Evolutionary conservation across 2,329 filamentous ascomycete species (phyloP), one percentile per base, ranked within the genome.

Genomic region (Pseudogymnoascus sp.): DNA sequence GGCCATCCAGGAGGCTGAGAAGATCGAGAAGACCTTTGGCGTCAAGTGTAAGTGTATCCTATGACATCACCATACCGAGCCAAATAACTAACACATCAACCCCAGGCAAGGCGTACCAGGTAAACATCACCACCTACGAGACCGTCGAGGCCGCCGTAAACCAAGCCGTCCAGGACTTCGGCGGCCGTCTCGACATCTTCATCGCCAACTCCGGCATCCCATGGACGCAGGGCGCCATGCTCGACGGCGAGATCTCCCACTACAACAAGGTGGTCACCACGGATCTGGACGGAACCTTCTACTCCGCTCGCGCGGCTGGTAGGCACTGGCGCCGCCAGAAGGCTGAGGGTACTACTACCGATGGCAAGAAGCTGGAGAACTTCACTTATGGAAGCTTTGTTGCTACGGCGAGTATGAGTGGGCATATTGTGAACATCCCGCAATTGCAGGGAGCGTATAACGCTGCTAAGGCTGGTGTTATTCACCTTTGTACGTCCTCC

Each of bases 161-260:
- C 65, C 74, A 77, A 6, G 81, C 84, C 66, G 76, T 86, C 47
- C 73, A 77, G 64, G 88, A 92, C 14, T 89, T 92, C 76, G 86
- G 88, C 71, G 86, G 86, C 64, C 84, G 88, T 4, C 82, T 93
- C 7, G 90, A 92, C 70, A 79, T 91, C 67, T 91, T 93, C 69
- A 84, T 92, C 50, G 89, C 90, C 68, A 93, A 94, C 72, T 86
- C 87, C 12, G 89, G 89, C 61, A 86, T 92, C 62, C 81, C 86
- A 0, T 92, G 88, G 88, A 86, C 82, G 1, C 80, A 90, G 64
- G 87, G 87, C 0, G 73, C 85, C 7, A 84, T 88, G 72, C 78
- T 90, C 37, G 85, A 90, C 65, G 87, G 85, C 23, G 77, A 83
- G 4, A 71, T 86, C 16, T 81, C 84, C 16, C 82, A 84, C 69